Evolutionary conservation across 2,329 filamentous ascomycete species (phyloP).

Genomic region (Trichophyton schoenleinii): DNA sequence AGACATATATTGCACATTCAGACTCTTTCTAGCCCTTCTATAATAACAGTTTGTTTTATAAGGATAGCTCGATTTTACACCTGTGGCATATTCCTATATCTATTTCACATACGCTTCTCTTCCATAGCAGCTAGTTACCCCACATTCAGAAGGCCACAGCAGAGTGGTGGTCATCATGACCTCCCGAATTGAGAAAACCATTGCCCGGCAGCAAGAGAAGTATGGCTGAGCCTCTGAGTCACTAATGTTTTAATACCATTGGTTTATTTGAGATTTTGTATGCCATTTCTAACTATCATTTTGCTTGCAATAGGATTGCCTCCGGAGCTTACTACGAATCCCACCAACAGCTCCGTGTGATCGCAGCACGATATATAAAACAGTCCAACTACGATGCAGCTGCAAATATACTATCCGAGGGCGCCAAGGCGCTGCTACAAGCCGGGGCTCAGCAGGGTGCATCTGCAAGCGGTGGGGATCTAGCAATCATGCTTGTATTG

Average conservation of each 20-base stretch:
- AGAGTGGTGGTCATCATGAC: constrained; percentile 21
- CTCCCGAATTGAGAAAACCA: constrained; percentile 53
- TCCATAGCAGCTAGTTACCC: not conserved
- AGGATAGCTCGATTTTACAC: not conserved
- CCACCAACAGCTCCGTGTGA: constrained; percentile 93
- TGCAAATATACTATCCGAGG: constrained; percentile 72
- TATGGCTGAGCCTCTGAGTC: constrained; percentile 23
- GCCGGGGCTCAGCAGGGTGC: constrained; percentile 61
- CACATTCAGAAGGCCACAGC: not conserved
- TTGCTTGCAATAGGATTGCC: constrained; percentile 48
- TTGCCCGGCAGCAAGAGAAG: constrained; percentile 67
- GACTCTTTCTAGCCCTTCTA: not conserved
- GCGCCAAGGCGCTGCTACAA: constrained; percentile 65
- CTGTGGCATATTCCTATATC: not conserved
- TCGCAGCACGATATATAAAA: constrained; percentile 88
- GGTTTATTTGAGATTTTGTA: not conserved
- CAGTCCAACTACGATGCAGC: constrained; percentile 71
- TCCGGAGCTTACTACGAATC: constrained; percentile 96
- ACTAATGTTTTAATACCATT: not conserved
- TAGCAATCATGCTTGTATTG: constrained; percentile 72
- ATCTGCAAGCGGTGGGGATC: constrained; percentile 80
- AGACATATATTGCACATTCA: too few species aligned
- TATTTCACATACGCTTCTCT: not conserved
- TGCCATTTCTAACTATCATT: not conserved
- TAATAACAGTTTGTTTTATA: not conserved